These are phyloP conservation scores for Spathaspora jeffriesii DNA, from an alignment of 1,139 yeast species.

Conservation along the genomic window DNA sequence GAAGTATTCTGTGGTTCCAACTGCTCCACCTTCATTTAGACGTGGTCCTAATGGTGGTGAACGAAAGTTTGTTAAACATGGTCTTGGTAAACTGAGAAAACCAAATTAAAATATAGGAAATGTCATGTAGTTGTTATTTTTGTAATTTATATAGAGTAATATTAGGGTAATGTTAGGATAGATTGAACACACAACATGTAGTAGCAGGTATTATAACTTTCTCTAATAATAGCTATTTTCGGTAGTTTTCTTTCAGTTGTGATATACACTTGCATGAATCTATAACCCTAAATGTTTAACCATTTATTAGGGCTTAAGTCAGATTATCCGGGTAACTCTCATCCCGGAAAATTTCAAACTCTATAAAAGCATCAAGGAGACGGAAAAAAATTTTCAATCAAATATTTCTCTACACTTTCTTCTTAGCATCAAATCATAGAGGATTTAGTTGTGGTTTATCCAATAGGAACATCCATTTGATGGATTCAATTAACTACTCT, in stretches of 20 bases:
- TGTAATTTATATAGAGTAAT: background rate
- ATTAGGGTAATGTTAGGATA: background rate
- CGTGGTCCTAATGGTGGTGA: background rate
- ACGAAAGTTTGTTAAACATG: background rate
- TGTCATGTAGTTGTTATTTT: background rate
- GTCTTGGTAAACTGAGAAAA: background rate
- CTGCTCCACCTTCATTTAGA: constrained; percentile 54
- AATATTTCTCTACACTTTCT: background rate
- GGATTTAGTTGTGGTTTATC: constrained; percentile 1
- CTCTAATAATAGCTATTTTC: too few species aligned
- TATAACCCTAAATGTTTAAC: too few species aligned
- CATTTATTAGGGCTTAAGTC: background rate
- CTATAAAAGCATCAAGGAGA: background rate
- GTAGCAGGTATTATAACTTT: too few species aligned
- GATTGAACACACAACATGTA: too few species aligned
- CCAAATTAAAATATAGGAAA: background rate
- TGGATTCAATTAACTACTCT: background rate
- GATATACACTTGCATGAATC: too few species aligned
- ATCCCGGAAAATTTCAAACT: background rate
- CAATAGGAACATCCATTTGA: background rate
- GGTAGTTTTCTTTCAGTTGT: too few species aligned
- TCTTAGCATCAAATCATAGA: background rate
- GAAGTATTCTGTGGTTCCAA: constrained; percentile 72
- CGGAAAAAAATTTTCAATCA: background rate
- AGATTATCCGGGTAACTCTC: constrained; percentile 1